Base-by-base conservation (phyloP, 83 land plant genomes). In the Diphasiastrum complanatum region DNA sequence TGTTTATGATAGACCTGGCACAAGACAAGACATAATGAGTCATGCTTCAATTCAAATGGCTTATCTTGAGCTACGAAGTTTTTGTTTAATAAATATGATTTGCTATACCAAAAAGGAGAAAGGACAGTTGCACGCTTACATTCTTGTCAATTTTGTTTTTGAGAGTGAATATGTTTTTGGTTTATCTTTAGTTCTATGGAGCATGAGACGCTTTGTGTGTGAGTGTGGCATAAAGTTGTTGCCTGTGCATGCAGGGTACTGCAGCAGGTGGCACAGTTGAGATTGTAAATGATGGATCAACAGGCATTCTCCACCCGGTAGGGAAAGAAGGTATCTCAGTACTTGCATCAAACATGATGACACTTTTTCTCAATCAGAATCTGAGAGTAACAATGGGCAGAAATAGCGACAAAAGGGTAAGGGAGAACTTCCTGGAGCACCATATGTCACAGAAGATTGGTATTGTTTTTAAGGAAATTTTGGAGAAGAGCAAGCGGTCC, bases 231-330 rank as follows among this genome's bases (percentile, higher is more conserved):
- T 18, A 18, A 58, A 32, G 19, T 28, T 18, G n/a, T 12, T 58
- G 0, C 20, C 0, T 48, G n/a, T 14, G 19, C 24, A 5, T 67
- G 14, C 79, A 91, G 95, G 97, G 97, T 8, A 91, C 95, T 19
- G 86, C 87, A 61, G 95, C 90, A 31, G 97, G 97, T 32, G 97
- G 97, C 22, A 91, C 97, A 4, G 76, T 70, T 33, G 97, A 91
- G 65, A 91, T 91, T 47, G 95, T 91, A 10, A 85, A 87, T 1
- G 63, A 91, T 69, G 82, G 85, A 26, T 62, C 83, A 4, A 91
- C 90, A 20, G 90, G 97, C 12, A 35, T 85, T 31, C 49, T 91
- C 67, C 97, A 91, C 70, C 83, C 83, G 36, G 87, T 63, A 20
- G 97, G 95, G 12, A 91, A 91, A 64, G 90, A 84, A 49, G 97